Base-by-base conservation (phyloP, 345 rosid genomes). In the Rhizophora mangle region DNA sequence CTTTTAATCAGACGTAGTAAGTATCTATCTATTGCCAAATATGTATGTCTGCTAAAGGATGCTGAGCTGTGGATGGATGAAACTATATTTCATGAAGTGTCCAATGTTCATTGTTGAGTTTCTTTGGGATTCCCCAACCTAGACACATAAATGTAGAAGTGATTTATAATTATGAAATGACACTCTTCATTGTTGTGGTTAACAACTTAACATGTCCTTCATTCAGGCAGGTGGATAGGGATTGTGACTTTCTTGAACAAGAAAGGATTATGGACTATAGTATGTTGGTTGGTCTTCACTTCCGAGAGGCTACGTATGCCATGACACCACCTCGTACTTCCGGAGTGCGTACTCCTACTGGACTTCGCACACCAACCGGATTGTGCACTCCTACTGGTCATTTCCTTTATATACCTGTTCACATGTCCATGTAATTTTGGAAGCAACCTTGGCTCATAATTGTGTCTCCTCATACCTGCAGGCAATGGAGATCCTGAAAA, bases 231-330 rank as follows among this genome's bases (percentile, higher is more conserved):
- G 93, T 92, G 53, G 98, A 92, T 68, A 84, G 85, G 74, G 99
- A 95, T 71, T 95, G 98, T 67, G 99, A 92, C 49, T 87, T 95
- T 54, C 96, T 95, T 67, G 96, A 92, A 69, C 93, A 88, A 78
- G 98, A 90, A 78, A 87, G 98, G 68, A 92, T 95, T 49, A 95
- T 95, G 99, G 99, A 95, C 66, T 95, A 95, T 68, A 95, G 99
- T 83, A 85, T 95, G 58, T 71, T 95, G 76, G 79, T 95, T 49
- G 99, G 99, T 54, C 79, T 95, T 76, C 99, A 95, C 78, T 95
- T 95, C 68, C 82, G 85, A 55, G 90, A 86, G 64, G 75, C 86
- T 72, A 56, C 60, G 24, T 56, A 24, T 27, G 31, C 80, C 47
- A 57, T 49, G 49, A 65, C 77, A 46, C 71, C 88, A 10, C 82